Conservation (phyloP, 78 protist genomes). For the Paulinella micropora region DNA sequence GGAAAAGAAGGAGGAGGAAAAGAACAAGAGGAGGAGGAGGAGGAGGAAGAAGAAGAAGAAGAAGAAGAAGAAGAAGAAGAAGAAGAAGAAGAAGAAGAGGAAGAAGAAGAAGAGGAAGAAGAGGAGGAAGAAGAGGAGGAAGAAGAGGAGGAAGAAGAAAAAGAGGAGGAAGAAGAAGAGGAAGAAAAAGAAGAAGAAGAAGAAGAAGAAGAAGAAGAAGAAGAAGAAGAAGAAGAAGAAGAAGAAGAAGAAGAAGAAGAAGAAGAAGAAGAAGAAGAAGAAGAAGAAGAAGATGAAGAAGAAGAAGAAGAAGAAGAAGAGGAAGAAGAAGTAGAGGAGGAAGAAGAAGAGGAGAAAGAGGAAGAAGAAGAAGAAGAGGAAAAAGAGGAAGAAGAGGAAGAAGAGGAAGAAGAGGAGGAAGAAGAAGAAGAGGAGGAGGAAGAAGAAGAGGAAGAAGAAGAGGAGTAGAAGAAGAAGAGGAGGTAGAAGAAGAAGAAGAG, state of each 20-base stretch:
- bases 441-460: no score
- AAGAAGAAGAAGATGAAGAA: not conserved
- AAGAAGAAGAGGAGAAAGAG: not conserved
- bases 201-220: not conserved
- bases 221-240: not conserved
- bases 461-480: no score
- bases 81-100: no score
- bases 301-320: not conserved
- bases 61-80: no score
- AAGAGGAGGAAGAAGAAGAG: not conserved
- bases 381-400: not conserved
- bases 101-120: no score
- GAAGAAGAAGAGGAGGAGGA: not conserved
- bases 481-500: no score
- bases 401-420: not conserved
- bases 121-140: no score
- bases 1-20: no score
- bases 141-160: no score
- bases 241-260: not conserved
- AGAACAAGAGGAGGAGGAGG: no score
- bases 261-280: not conserved
- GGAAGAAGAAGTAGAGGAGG: not conserved
- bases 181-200: not conserved
- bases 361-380: not conserved
- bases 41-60: no score